Evolutionary conservation across 2,329 filamentous ascomycete species (phyloP).

Genomic region (Rugonectria rugulosa): DNA sequence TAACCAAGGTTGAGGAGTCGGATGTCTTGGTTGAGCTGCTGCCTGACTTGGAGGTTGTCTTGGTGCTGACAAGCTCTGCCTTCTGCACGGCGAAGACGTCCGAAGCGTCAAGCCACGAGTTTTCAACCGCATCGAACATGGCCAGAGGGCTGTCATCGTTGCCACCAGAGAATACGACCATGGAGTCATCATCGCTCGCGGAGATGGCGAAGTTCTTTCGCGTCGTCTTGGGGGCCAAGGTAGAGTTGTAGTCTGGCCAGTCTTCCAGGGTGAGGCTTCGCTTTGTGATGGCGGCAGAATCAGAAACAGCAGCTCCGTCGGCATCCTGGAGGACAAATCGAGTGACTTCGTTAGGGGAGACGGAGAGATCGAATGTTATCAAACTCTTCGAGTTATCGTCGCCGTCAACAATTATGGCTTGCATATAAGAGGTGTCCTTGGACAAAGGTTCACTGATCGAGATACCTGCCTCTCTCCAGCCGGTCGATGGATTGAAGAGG

Average conservation of each 20-base stretch:
- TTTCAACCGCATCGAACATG: slow-evolving; percentile 79
- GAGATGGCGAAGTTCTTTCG: slow-evolving; percentile 78
- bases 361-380: slow-evolving; percentile 78
- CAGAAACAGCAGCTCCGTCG: slow-evolving; percentile 61
- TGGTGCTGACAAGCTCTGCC: slow-evolving; percentile 44
- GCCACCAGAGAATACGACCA: slow-evolving; percentile 83
- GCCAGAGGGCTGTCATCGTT: slow-evolving; percentile 70
- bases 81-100: slow-evolving; percentile 63
- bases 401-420: slow-evolving; percentile 72
- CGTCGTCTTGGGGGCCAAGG: slow-evolving; percentile 68
- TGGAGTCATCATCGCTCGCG: slow-evolving; percentile 64
- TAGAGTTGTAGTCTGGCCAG: slow-evolving; percentile 83
- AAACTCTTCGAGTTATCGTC: slow-evolving; percentile 81
- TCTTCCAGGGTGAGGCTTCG: slow-evolving; percentile 62
- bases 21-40: slow-evolving; percentile 40
- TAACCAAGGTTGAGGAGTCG: slow-evolving; percentile 34
- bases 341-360: slow-evolving; percentile 77
- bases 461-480: slow-evolving; percentile 74
- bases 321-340: slow-evolving; percentile 72
- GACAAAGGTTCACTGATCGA: slow-evolving; percentile 67
- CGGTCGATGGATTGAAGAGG: slow-evolving; percentile 68
- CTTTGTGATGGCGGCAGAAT: slow-evolving; percentile 52
- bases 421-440: slow-evolving; percentile 63
- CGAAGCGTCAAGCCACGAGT: slow-evolving; percentile 80
- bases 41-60: slow-evolving; percentile 20